A percentile compares a stretch with the other conserved stretches of the same genome.
phyloP scores from a whole-genome alignment of 345 rosid species.

The Populus simonii region DNA sequence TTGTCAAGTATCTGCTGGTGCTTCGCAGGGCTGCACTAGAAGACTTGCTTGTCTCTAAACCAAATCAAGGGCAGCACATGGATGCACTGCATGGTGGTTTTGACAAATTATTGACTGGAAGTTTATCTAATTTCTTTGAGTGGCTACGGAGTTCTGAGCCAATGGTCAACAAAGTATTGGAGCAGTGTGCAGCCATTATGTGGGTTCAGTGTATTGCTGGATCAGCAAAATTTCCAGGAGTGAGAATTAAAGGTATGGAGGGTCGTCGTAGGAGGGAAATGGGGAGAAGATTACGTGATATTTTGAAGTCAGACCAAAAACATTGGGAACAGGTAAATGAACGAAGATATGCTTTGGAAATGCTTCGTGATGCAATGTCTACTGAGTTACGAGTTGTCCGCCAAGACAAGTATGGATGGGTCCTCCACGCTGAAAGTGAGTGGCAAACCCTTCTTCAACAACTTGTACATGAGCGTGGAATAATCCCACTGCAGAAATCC shows the following conservation, averaged over 20 bases:
- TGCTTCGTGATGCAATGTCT: conserved; percentile 94
- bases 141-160: conserved; percentile 86
- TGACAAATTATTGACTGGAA: conserved; percentile 86
- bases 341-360: conserved; percentile 90
- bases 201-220: conserved; percentile 95
- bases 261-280: conserved; percentile 91
- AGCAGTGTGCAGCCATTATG: conserved; percentile 94
- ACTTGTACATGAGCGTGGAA: conserved; percentile 95
- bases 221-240: conserved; percentile 92
- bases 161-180: conserved; percentile 75
- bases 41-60: conserved; percentile 86
- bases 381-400: conserved; percentile 98
- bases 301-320: conserved; percentile 67
- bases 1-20: conserved; percentile 74
- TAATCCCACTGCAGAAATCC: conserved; percentile 76
- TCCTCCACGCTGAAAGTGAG: conserved; percentile 99
- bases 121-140: conserved; percentile 64
- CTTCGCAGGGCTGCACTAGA: conserved; percentile 88
- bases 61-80: conserved; percentile 71
- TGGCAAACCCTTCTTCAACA: conserved; percentile 98
- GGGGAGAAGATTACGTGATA: conserved; percentile 84
- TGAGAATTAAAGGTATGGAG: conserved; percentile 89
- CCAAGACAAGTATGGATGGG: conserved; percentile 99
- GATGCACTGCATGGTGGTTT: conserved; percentile 95
- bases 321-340: conserved; percentile 97